Base-by-base conservation (phyloP, 768 basidiomycete genomes). In the Suillus americanus region DNA sequence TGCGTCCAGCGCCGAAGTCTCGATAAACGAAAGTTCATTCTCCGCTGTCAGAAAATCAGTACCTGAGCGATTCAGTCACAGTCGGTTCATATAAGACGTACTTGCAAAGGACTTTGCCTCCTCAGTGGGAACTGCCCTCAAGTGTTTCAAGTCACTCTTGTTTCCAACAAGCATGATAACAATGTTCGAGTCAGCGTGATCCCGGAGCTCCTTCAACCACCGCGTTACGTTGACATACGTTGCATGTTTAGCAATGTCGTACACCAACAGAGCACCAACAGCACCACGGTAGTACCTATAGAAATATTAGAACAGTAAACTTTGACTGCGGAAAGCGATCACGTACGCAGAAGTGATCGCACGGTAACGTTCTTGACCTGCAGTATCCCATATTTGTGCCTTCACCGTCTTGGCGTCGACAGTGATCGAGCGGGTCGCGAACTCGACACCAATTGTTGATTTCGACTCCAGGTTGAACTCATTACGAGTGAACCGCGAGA, bases 301-400 rank as follows among this genome's bases (percentile, higher is more conserved):
- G 23, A 59, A 60, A 13, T 3, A 46, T 71, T 54, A 43, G 40
- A 35, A 23, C n/a, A 35, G 25, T 25, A 40, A 28, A 40, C 3
- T 28, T 35, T 25, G 43, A 38, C 67, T 63, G 60, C 3, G 35
- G 38, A 65, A 7, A 54, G 60, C 14, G 68, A 41, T 3, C n/a
- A 73, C 89, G 76, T 62, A 92, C 92, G 96, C 96, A 73, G 96
- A 95, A 56, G 96, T 97, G 78, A 98, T 99, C 60, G 96, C 96
- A 63, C 96, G 89, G 80, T 99, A 98, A 69, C 95, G 90, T 79
- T 98, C 96, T 78, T 98, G 95, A 23, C 96, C 96, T 72, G 96
- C 96, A 70, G 97, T 99, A 79, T 99, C 97, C 97, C 97, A 99
- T 72, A 99, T 92, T 80, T 99, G 97, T 25, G 97, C 97, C 79